Conservation (phyloP, 306 rosid genomes). For the Casuarina equisetifolia region DNA sequence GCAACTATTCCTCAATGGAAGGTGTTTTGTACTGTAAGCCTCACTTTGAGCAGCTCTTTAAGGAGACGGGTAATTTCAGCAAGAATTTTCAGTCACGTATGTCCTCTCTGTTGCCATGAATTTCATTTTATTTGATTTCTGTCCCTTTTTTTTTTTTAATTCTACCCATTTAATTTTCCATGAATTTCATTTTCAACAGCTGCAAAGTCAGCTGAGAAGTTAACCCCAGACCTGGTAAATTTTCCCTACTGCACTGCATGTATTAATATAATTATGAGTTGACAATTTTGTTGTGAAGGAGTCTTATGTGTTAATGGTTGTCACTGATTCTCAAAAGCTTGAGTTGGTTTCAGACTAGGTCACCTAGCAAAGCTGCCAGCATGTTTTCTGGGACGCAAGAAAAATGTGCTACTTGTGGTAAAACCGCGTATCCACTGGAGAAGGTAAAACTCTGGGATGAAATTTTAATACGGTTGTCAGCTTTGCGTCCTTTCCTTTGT, state of each 20-base stretch:
- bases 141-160: neutral
- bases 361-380: slow-evolving; percentile 91
- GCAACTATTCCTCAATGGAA: slow-evolving; percentile 95
- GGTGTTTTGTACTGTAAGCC: slow-evolving; percentile 92
- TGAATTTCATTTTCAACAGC: slow-evolving; percentile 62
- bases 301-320: slow-evolving; percentile 12
- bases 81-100: slow-evolving; percentile 87
- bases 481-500: neutral
- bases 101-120: slow-evolving; percentile 28
- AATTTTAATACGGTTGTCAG: neutral
- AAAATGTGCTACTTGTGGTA: slow-evolving; percentile 89
- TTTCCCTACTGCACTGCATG: slow-evolving; percentile 6
- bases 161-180: slow-evolving; percentile 33
- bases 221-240: slow-evolving; percentile 81
- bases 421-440: slow-evolving; percentile 94
- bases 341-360: slow-evolving; percentile 68
- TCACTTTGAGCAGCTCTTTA: slow-evolving; percentile 95
- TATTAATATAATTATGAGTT: slow-evolving; percentile 17
- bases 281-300: neutral
- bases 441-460: slow-evolving; percentile 50
- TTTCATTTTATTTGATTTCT: slow-evolving; percentile 17
- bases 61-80: slow-evolving; percentile 78
- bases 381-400: slow-evolving; percentile 98
- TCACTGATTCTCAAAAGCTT: slow-evolving; percentile 28
- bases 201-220: slow-evolving; percentile 77